Percentiles rank a stretch among this genome's conserved stretches.
Conservation (phyloP, 2,329 filamentous ascomycete genomes). For the Basipetospora sp. region DNA sequence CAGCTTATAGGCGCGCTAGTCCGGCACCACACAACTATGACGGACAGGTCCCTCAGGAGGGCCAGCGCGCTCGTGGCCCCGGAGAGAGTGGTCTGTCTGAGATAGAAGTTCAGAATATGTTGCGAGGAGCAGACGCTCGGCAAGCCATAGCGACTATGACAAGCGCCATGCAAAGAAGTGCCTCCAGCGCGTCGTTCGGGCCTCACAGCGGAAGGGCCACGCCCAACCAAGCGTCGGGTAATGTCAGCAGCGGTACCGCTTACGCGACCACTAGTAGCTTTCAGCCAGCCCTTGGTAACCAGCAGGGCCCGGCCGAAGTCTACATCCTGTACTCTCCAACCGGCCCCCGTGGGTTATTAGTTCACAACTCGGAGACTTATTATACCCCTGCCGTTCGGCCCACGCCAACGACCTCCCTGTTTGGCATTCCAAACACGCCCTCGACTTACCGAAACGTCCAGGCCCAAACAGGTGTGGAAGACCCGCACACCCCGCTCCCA, state of each 20-base stretch:
- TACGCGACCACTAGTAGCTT: constrained; percentile 8
- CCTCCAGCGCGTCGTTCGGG: constrained; percentile 28
- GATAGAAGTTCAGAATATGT: constrained; percentile 30
- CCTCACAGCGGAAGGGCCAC: constrained; percentile 29
- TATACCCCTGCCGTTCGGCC: constrained; percentile 25
- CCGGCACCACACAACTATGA: background rate
- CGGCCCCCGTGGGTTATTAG: constrained; percentile 42
- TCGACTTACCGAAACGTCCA: background rate
- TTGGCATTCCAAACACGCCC: background rate
- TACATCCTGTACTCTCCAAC: constrained; percentile 47
- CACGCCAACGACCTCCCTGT: background rate
- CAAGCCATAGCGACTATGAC: constrained; percentile 22
- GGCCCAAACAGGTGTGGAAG: too few relatives aligned
- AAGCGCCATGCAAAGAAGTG: constrained; percentile 36
- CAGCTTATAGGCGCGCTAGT: constrained; percentile 1
- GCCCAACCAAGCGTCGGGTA: constrained; percentile 14
- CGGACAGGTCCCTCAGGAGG: background rate
- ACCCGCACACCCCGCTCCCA: background rate
- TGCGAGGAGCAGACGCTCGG: constrained; percentile 30
- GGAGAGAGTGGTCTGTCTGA: constrained; percentile 20
- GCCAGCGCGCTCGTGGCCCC: background rate
- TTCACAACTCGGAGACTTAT: constrained; percentile 39
- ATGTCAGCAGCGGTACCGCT: constrained; percentile 13
- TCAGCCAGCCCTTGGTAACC: constrained; percentile 9
- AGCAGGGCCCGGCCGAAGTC: constrained; percentile 30